Percentiles rank a stretch among this genome's conserved stretches.
phyloP scores from a whole-genome alignment of 768 basidiomycete species.

The Calvatia gigantea region DNA sequence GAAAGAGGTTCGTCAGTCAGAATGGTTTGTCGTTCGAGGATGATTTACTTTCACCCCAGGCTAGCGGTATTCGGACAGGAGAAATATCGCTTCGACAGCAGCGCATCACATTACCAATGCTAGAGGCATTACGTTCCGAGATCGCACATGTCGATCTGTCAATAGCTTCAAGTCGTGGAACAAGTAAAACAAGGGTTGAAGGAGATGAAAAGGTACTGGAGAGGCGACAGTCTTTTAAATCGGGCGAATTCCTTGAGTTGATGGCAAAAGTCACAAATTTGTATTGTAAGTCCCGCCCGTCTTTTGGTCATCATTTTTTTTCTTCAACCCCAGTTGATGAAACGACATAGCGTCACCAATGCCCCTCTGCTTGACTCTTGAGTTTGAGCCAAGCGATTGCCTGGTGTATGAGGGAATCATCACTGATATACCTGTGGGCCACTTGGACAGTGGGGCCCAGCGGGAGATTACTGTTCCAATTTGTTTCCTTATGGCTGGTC shows the following conservation, averaged over 20 bases:
- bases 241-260: constrained; percentile 65
- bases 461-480: constrained; percentile 51
- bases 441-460: constrained; percentile 52
- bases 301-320: not conserved
- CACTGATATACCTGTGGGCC: constrained; percentile 59
- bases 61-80: constrained; percentile 73
- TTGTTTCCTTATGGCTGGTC: constrained; percentile 71
- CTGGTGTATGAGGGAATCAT: constrained; percentile 68
- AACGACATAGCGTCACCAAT: constrained; percentile 42
- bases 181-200: constrained; percentile 21
- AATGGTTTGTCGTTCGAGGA: not conserved
- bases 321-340: constrained; percentile 4
- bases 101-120: constrained; percentile 73
- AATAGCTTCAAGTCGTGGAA: constrained; percentile 31
- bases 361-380: constrained; percentile 50
- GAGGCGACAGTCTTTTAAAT: constrained; percentile 45
- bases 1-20: constrained; percentile 66
- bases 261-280: constrained; percentile 56
- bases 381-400: constrained; percentile 57
- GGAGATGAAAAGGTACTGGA: constrained; percentile 27
- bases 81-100: constrained; percentile 76
- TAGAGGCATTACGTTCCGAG: constrained; percentile 72
- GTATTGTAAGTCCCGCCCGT: constrained; percentile 52
- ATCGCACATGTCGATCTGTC: constrained; percentile 56
- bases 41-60: constrained; percentile 40